phyloP scores from a whole-genome alignment of 805 yeast genomes.

The Yamadazyma akitaensis region DNA sequence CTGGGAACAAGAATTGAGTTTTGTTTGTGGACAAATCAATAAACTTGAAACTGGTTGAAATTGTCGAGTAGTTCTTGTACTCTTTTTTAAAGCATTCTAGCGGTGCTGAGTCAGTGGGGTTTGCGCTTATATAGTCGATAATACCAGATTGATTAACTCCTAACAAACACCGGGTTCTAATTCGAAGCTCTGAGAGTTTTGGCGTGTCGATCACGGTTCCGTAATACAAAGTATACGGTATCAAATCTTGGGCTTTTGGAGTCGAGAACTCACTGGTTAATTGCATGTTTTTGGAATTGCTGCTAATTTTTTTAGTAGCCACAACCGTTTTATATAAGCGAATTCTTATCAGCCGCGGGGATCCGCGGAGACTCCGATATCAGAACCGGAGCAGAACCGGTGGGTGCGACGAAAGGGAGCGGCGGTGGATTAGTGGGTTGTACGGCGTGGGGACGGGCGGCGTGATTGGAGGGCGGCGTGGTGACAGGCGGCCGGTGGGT shows the following conservation, averaged over 20 bases:
- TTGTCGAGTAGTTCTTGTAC: conserved; percentile 6
- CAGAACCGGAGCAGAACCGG: too few relatives aligned
- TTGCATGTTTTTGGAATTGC: too few relatives aligned
- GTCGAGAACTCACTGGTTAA: not conserved
- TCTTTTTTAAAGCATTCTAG: conserved; percentile 15
- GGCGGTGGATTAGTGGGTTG: too few relatives aligned
- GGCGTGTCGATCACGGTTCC: conserved; percentile 81
- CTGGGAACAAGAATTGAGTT: conserved; percentile 57
- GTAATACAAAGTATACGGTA: conserved; percentile 45
- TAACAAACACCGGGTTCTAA: conserved; percentile 51
- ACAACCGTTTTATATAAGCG: not conserved
- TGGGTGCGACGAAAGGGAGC: too few relatives aligned
- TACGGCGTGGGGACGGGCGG: too few relatives aligned
- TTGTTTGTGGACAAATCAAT: conserved; percentile 32
- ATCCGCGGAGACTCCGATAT: conserved; percentile 5
- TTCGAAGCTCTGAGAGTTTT: conserved; percentile 50
- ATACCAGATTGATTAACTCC: conserved; percentile 62
- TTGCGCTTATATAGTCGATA: conserved; percentile 38
- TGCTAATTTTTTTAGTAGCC: too few relatives aligned
- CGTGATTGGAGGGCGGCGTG: too few relatives aligned
- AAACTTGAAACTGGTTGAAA: conserved; percentile 12
- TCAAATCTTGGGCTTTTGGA: not conserved
- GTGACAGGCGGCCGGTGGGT: too few relatives aligned
- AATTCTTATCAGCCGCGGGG: not conserved
- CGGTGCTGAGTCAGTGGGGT: conserved; percentile 12